Percentiles rank a stretch among this genome's conserved stretches.
Conservation (phyloP, 2,329 filamentous ascomycete species). For the Colletotrichum tropicale region DNA sequence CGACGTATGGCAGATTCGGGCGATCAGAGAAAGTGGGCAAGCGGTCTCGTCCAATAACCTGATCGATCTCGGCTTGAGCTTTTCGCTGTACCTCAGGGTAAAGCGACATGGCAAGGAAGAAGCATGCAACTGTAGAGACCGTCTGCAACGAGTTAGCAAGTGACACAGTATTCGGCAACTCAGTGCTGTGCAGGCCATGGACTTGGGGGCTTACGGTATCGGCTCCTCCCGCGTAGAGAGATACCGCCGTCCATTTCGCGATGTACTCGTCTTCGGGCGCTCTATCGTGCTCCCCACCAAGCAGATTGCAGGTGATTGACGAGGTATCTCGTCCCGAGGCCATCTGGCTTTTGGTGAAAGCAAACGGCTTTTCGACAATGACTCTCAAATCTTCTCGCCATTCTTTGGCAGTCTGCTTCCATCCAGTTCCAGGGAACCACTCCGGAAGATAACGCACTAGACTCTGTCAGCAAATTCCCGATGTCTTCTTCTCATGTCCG, state of each 20-base stretch:
- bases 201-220: conserved; percentile 8
- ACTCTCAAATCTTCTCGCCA: not conserved
- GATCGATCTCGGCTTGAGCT: conserved; percentile 59
- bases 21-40: conserved; percentile 54
- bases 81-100: conserved; percentile 46
- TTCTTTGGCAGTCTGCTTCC: conserved; percentile 10
- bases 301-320: not conserved
- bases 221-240: conserved; percentile 11
- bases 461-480: not conserved
- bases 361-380: conserved; percentile 4
- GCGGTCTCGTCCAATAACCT: conserved; percentile 51
- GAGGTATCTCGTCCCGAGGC: not conserved
- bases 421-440: conserved; percentile 19
- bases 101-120: conserved; percentile 52
- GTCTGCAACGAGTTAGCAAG: conserved; percentile 14
- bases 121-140: conserved; percentile 36
- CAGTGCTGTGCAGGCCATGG: rapidly evolving
- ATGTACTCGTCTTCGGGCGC: not conserved
- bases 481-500: not conserved
- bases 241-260: conserved; percentile 6
- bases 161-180: conserved; percentile 11
- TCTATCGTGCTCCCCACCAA: not conserved
- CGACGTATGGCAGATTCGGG: conserved; percentile 54
- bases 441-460: conserved; percentile 27
- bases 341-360: conserved; percentile 26